These are phyloP conservation scores for Lentinula detonsa DNA, from an alignment of 768 basidiomycete genomes.

Conservation along the genomic window DNA sequence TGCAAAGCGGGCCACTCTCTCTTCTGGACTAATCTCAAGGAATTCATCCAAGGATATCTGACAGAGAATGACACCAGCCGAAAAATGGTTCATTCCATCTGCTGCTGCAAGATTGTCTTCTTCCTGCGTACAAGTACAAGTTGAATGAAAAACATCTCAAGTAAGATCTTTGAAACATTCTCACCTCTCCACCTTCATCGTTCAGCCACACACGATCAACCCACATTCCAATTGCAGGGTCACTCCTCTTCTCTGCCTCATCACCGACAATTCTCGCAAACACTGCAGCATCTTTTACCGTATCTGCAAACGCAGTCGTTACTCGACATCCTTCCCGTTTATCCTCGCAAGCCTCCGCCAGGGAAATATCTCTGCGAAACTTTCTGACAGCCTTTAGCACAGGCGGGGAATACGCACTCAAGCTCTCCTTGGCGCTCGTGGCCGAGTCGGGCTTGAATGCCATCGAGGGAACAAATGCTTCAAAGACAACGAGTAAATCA, in stretches of 20 bases:
- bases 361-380: slow-evolving; percentile 54
- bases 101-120: slow-evolving; percentile 49
- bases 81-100: slow-evolving; percentile 44
- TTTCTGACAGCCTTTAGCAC: slow-evolving; percentile 66
- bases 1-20: slow-evolving; percentile 26
- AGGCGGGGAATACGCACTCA: slow-evolving; percentile 57
- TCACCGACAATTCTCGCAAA: slow-evolving; percentile 56
- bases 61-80: slow-evolving; percentile 38
- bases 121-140: slow-evolving; percentile 32
- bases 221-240: slow-evolving; percentile 44
- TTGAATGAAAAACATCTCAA: neutral
- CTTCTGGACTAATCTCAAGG: slow-evolving; percentile 29
- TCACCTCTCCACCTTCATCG: slow-evolving; percentile 44
- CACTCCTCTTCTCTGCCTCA: slow-evolving; percentile 39
- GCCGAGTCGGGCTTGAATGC: slow-evolving; percentile 23
- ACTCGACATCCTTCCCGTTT: slow-evolving; percentile 40
- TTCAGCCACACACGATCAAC: slow-evolving; percentile 59
- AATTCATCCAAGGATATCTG: slow-evolving; percentile 33
- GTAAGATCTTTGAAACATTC: neutral
- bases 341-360: slow-evolving; percentile 53
- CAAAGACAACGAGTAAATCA: slow-evolving; percentile 54
- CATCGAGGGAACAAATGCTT: slow-evolving; percentile 51
- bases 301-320: slow-evolving; percentile 57
- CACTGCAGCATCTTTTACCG: slow-evolving; percentile 50
- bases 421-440: slow-evolving; percentile 6